phyloP scores from a whole-genome alignment of 2,329 filamentous ascomycete species.

The Nothophaeocryptopus gaeumannii region DNA sequence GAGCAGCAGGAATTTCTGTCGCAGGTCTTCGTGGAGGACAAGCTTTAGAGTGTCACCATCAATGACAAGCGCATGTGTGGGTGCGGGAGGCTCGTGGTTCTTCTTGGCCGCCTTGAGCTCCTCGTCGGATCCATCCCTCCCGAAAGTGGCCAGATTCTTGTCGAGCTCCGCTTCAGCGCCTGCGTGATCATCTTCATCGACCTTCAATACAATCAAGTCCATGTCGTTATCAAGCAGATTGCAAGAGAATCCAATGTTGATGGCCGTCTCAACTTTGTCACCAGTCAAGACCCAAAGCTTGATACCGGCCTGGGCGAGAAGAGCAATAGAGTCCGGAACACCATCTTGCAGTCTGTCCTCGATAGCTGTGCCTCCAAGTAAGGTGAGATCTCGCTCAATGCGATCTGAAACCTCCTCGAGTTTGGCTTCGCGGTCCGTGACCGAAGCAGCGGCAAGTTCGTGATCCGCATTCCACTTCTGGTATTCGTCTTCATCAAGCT shows the following conservation, averaged over 20 bases:
- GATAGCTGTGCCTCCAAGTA: constrained; percentile 92
- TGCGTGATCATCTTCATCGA: constrained; percentile 68
- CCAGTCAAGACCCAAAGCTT: constrained; percentile 98
- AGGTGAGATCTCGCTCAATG: constrained; percentile 84
- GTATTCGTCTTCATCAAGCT: constrained; percentile 80
- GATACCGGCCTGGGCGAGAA: constrained; percentile 89
- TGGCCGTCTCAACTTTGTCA: constrained; percentile 98
- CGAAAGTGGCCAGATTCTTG: constrained; percentile 68
- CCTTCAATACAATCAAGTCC: constrained; percentile 88
- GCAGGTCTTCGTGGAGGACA: constrained; percentile 75
- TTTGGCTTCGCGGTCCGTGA: constrained; percentile 87
- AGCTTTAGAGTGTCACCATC: constrained; percentile 91
- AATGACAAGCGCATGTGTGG: constrained; percentile 90
- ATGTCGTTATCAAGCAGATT: constrained; percentile 96
- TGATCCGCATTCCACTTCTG: constrained; percentile 80
- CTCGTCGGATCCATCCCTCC: constrained; percentile 77
- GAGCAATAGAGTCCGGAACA: constrained; percentile 89
- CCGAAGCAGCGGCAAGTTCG: constrained; percentile 77
- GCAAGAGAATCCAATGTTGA: constrained; percentile 99
- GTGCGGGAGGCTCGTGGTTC: constrained; percentile 79
- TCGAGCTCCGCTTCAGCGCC: constrained; percentile 70
- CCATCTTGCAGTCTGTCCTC: constrained; percentile 96
- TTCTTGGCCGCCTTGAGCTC: constrained; percentile 76
- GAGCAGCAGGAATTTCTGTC: constrained; percentile 88
- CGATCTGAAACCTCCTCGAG: constrained; percentile 83